A percentile compares a stretch with the other conserved stretches of the same genome.
Conservation (phyloP, 2,329 filamentous ascomycete species). For the Cercospora sp. region DNA sequence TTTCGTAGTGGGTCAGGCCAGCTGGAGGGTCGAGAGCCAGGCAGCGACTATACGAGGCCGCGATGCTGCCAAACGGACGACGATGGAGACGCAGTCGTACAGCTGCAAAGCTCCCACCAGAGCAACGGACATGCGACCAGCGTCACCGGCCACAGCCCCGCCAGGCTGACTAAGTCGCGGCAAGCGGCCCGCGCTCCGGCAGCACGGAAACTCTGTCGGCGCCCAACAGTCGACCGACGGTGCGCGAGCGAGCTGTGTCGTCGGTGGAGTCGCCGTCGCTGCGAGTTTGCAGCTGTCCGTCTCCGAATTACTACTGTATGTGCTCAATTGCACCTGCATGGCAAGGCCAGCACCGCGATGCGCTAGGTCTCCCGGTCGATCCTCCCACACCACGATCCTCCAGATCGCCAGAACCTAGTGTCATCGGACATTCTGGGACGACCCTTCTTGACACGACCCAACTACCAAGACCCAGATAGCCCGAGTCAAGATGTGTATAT, state of each 20-base stretch:
- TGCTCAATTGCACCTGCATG: background rate
- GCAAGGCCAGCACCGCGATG: background rate
- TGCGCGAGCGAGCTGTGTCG: background rate
- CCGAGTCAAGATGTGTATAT: slow-evolving; percentile 48
- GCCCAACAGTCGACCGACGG: background rate
- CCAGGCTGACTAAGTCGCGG: background rate
- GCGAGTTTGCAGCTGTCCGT: background rate
- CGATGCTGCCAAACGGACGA: background rate
- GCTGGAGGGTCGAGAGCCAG: slow-evolving; percentile 3
- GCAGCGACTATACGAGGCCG: slow-evolving; percentile 7
- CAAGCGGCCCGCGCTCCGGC: background rate
- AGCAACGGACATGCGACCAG: background rate
- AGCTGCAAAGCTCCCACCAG: background rate
- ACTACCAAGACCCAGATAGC: background rate
- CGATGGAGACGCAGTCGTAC: background rate
- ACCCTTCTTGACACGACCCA: background rate
- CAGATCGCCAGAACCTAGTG: slow-evolving; percentile 7
- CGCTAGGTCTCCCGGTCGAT: slow-evolving; percentile 5
- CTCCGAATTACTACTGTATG: background rate
- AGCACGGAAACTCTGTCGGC: background rate
- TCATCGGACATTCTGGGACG: background rate
- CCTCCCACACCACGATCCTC: background rate
- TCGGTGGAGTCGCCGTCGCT: background rate
- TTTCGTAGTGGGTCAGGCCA: background rate
- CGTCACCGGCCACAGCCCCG: background rate